Evolutionary conservation across 2,329 filamentous ascomycete species (phyloP).

Genomic region (Colletotrichum caudatum): DNA sequence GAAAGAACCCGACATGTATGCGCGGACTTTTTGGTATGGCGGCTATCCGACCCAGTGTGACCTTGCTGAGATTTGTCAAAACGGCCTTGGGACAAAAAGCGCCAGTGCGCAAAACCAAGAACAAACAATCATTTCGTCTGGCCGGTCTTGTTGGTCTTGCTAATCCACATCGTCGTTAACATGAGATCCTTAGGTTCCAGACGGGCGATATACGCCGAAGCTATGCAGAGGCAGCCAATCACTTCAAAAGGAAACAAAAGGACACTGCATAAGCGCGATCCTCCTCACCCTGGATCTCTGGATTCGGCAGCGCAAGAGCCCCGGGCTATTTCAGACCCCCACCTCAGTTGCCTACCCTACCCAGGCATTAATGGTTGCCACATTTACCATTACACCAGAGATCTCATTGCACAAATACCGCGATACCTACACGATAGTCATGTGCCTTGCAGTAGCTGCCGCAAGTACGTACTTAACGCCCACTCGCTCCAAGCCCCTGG

Average conservation of each 20-base stretch:
- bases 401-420: too few relatives aligned
- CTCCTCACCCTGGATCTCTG: not conserved
- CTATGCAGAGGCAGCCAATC: not conserved
- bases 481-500: not conserved
- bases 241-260: not conserved
- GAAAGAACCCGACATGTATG: not conserved
- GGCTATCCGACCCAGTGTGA: too few relatives aligned
- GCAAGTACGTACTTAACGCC: not conserved
- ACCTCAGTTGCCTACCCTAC: too few relatives aligned
- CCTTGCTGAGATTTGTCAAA: not conserved
- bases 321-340: too few relatives aligned
- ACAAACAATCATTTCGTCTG: not conserved
- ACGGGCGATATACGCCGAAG: not conserved
- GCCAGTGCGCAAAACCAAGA: not conserved
- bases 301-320: not conserved
- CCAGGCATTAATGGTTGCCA: not conserved
- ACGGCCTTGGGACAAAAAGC: not conserved
- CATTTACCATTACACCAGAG: not conserved
- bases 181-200: not conserved
- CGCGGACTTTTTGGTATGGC: not conserved
- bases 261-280: conserved; percentile 16
- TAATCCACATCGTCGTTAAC: not conserved
- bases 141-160: too few relatives aligned
- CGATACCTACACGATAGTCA: too few relatives aligned
- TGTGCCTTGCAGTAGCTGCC: conserved; percentile 19